Evolutionary conservation across 768 basidiomycete species (phyloP), one percentile per base, ranked within the genome.

Genomic region (Rhodotorula babjevae): DNA sequence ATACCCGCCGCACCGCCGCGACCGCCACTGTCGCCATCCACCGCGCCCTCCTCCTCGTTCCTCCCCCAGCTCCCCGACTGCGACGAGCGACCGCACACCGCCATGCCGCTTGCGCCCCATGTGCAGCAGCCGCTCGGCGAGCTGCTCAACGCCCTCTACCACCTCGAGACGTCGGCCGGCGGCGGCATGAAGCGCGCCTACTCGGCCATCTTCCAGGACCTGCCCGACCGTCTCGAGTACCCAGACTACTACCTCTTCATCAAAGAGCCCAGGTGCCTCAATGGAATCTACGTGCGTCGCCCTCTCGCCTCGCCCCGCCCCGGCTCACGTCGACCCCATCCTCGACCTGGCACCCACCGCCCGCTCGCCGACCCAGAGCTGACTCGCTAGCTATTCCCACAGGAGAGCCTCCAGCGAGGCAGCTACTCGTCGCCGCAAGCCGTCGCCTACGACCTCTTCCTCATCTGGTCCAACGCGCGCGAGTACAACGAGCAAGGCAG

Each of bases 401-500:
- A 70, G 74, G 67, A 68, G 29, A 75, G 60, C 56, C 33, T 72
- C 36, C 59, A 56, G 18, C 71, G 69, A 12, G 63, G 63, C 0
- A n/a, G 49, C 27, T 76, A 76, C 68, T 56, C 56, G n/a, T 52
- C 58, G 6, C 53, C 68, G 33, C 68, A 69, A 29, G 71, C 61
- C 0, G 71, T 76, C 29, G 74, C 74, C 5, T 72, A 69, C 74
- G 74, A 76, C 58, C 67, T 76, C 61, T 63, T 76, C 55, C 70
- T 72, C 47, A 68, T 76, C 47, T 76, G 70, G 70, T 36, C 56
- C 18, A 76, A 76, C n/a, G 74, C 74, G 6, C 61, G 68, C 52
- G 65, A 76, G 57, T 76, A 76, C 74, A 76, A 76, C 47, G 61
- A 72, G 49, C 68, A 67, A 29, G 74, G 74, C 9, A 69, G 68